phyloP scores from a whole-genome alignment of 371 early-diverging fungal genomes.

The Syncephalastrum monosporum region DNA sequence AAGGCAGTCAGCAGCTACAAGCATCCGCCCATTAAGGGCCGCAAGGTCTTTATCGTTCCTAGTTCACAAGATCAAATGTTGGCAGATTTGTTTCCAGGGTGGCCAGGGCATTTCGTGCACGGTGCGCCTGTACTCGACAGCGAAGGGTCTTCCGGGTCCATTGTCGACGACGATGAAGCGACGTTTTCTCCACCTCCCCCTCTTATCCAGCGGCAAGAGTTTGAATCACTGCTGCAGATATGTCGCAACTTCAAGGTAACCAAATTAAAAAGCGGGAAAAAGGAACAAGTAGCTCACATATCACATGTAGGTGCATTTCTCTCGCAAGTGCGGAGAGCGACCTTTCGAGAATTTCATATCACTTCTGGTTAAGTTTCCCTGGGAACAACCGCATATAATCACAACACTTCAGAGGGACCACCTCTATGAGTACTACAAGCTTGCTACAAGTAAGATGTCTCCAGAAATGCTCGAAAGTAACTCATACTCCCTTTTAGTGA shows the following conservation, averaged over 20 bases:
- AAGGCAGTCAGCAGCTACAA: conserved; percentile 29
- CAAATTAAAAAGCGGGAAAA: too few relatives aligned
- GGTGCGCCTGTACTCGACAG: conserved; percentile 13
- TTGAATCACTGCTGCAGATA: conserved; percentile 50
- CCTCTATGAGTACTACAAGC: conserved; percentile 65
- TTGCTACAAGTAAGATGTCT: conserved; percentile 19
- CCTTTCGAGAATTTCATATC: conserved; percentile 71
- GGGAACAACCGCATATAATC: conserved; percentile 52
- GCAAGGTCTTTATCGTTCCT: conserved; percentile 41
- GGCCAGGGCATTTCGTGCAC: conserved; percentile 38
- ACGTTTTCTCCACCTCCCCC: conserved; percentile 11
- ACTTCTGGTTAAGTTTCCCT: conserved; percentile 59
- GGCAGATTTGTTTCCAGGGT: conserved; percentile 54
- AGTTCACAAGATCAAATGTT: conserved; percentile 58
- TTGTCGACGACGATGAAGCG: neutral
- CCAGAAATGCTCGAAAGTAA: neutral
- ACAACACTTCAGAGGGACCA: conserved; percentile 64
- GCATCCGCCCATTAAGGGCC: conserved; percentile 48
- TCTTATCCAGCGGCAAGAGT: conserved; percentile 57
- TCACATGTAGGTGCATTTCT: conserved; percentile 50
- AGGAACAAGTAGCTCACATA: neutral
- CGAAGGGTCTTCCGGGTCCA: neutral
- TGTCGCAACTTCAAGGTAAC: conserved; percentile 66
- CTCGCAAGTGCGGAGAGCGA: conserved; percentile 62
- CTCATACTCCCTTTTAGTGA: conserved; percentile 24